These are phyloP conservation scores for Annulohypoxylon maeteangense DNA, from an alignment of 495 filamentous ascomycete species.

Conservation along the genomic window DNA sequence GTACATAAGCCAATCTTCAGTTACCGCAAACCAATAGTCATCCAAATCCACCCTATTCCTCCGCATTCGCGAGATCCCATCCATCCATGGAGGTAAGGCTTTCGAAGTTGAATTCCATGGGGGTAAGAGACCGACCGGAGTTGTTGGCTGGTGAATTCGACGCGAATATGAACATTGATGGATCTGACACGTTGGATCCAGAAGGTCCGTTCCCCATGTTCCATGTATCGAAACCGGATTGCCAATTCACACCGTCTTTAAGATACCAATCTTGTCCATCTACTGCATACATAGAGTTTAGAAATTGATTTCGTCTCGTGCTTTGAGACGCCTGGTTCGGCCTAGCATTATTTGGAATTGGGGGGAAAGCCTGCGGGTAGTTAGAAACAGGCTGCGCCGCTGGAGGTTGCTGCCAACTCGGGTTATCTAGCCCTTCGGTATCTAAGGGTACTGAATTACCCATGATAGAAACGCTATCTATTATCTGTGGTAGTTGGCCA, in stretches of 20 bases:
- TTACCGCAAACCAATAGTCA: background rate
- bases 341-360: conserved; percentile 23
- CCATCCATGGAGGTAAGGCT: conserved; percentile 40
- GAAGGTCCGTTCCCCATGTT: conserved; percentile 34
- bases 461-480: conserved; percentile 34
- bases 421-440: conserved; percentile 9
- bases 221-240: conserved; percentile 60
- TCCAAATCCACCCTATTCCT: conserved; percentile 29
- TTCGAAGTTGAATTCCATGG: conserved; percentile 45
- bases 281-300: conserved; percentile 49
- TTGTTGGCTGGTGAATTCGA: conserved; percentile 36
- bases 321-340: conserved; percentile 25
- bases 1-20: background rate
- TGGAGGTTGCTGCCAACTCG: conserved; percentile 29
- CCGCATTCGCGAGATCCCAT: conserved; percentile 45
- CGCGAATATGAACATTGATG: conserved; percentile 43
- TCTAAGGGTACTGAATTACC: conserved; percentile 34
- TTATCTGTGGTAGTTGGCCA: conserved; percentile 18
- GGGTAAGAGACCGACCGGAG: conserved; percentile 23
- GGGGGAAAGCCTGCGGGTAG: conserved; percentile 20
- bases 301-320: conserved; percentile 38
- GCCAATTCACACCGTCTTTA: conserved; percentile 62
- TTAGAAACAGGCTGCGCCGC: conserved; percentile 20
- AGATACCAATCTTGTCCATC: conserved; percentile 64
- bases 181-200: conserved; percentile 33